Evolutionary conservation across 1,139 yeast genomes (phyloP).

Genomic region (Sugiyamaella xylanicola): DNA sequence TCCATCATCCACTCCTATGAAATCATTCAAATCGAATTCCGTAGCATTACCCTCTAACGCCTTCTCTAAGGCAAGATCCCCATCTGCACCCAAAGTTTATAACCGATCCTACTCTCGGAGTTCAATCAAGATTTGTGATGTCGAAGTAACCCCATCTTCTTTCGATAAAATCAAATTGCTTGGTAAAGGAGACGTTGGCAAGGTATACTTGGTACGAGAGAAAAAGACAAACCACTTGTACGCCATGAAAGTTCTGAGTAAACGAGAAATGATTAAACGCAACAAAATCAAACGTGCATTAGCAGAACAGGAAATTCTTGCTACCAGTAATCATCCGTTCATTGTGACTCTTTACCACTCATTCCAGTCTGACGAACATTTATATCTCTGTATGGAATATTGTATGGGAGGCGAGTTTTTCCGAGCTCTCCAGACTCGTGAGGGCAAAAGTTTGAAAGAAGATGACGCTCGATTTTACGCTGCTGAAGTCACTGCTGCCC

Average conservation of each 20-base stretch:
- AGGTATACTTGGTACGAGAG: constrained; percentile 88
- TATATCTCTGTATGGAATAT: constrained; percentile 97
- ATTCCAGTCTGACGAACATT: constrained; percentile 88
- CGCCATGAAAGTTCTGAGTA: constrained; percentile 91
- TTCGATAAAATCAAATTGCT: constrained; percentile 85
- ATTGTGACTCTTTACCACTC: constrained; percentile 95
- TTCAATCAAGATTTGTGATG: constrained; percentile 72
- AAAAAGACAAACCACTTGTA: constrained; percentile 71
- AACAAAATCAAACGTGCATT: constrained; percentile 92
- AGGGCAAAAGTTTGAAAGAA: constrained; percentile 82
- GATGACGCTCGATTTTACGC: constrained; percentile 92
- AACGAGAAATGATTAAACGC: constrained; percentile 91
- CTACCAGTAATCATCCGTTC: constrained; percentile 95
- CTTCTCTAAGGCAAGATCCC: constrained; percentile 33
- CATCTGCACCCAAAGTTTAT: constrained; percentile 39
- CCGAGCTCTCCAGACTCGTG: constrained; percentile 90
- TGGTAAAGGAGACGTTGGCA: constrained; percentile 98
- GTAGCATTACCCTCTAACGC: neutral
- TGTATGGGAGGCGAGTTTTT: constrained; percentile 99
- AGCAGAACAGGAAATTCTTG: constrained; percentile 95
- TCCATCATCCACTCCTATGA: neutral
- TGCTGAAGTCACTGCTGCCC: constrained; percentile 95
- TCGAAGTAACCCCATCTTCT: constrained; percentile 80
- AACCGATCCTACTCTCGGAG: constrained; percentile 59
- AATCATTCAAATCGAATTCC: neutral